phyloP scores from a whole-genome alignment of 139 green algal genomes.

The Chlorella sp. region DNA sequence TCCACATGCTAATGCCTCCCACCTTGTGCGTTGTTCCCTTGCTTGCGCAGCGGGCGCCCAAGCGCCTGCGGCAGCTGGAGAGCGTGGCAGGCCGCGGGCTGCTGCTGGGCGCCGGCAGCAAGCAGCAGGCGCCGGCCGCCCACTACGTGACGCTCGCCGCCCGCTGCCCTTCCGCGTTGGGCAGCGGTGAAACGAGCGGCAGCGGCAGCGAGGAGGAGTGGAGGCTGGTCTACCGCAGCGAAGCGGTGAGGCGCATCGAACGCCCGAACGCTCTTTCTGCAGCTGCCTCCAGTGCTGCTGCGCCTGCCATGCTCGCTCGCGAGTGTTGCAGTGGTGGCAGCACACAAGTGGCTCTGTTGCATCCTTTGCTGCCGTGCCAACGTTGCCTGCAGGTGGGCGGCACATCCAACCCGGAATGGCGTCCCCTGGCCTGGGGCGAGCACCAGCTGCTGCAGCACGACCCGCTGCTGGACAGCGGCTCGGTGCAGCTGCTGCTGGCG shows the following conservation, averaged over 20 bases:
- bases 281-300: neutral
- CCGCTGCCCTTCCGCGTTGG: neutral
- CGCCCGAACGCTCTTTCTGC: neutral
- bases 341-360: neutral
- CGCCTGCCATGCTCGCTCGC: neutral
- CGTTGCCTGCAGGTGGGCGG: neutral
- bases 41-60: neutral
- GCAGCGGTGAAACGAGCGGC: neutral
- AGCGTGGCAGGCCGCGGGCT: constrained; percentile 1
- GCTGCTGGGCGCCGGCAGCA: neutral
- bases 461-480: neutral
- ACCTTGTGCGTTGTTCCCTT: neutral
- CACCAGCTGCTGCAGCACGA: neutral
- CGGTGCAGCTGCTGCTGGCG: constrained; percentile 14
- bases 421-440: constrained; percentile 7
- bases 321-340: no score
- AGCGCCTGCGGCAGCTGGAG: constrained; percentile 26
- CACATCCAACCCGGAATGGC: constrained; percentile 26
- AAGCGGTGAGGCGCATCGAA: constrained; percentile 7
- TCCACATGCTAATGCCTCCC: neutral
- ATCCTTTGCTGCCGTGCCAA: neutral
- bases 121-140: neutral
- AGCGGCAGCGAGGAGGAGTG: neutral
- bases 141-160: neutral
- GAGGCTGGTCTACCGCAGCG: constrained; percentile 23